phyloP scores from a whole-genome alignment of 805 yeast species.

The Brettanomyces nanus region DNA sequence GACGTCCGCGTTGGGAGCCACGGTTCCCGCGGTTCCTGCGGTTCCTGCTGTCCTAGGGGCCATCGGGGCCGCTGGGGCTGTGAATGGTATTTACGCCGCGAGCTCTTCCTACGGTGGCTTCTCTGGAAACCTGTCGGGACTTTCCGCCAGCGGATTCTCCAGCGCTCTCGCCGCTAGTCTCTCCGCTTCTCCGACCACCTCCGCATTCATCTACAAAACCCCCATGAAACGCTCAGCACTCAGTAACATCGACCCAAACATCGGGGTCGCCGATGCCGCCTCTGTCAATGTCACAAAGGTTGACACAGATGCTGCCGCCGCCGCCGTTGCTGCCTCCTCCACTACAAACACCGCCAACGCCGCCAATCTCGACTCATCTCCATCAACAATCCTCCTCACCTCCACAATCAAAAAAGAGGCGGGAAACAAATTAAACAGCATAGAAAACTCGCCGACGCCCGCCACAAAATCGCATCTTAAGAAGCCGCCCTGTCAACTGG shows the following conservation, averaged over 20 bases:
- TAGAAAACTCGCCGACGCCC: slow-evolving; percentile 26
- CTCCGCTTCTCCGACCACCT: not conserved
- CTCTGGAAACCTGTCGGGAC: not conserved
- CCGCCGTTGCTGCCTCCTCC: not conserved
- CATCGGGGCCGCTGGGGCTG: too few species aligned
- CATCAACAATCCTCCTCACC: slow-evolving; percentile 26
- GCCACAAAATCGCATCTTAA: slow-evolving; percentile 19
- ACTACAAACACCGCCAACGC: slow-evolving; percentile 16
- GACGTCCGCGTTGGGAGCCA: too few species aligned
- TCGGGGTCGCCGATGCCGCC: not conserved
- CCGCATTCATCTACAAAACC: not conserved
- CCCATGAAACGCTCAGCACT: not conserved
- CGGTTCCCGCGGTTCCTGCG: too few species aligned
- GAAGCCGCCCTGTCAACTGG: slow-evolving; percentile 21
- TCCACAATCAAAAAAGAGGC: slow-evolving; percentile 12
- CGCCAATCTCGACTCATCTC: slow-evolving; percentile 22
- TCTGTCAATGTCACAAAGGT: too few species aligned
- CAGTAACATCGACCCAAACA: not conserved
- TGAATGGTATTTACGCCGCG: too few species aligned
- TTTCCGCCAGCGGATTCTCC: too few species aligned
- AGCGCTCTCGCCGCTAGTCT: too few species aligned
- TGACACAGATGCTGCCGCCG: not conserved
- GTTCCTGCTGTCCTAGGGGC: too few species aligned
- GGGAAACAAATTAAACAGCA: slow-evolving; percentile 2
- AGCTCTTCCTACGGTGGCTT: not conserved